Conservation (phyloP, 1,139 yeast species). For the Casaregolazyma suthepensis region DNA sequence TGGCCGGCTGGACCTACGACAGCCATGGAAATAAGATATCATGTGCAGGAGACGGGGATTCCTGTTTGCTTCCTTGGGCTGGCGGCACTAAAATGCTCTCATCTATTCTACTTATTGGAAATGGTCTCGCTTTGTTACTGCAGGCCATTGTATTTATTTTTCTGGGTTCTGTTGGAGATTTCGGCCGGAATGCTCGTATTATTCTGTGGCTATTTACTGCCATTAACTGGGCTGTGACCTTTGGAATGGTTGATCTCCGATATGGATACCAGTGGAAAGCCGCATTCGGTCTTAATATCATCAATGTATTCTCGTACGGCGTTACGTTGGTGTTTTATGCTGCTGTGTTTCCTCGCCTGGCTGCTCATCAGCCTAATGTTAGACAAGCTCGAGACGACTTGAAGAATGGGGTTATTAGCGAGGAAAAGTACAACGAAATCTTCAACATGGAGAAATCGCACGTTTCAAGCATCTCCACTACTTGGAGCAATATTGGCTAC, state of each 20-base stretch:
- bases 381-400: slow-evolving; percentile 15
- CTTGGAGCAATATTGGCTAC: slow-evolving; percentile 16
- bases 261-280: slow-evolving; percentile 13
- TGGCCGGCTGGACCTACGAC: slow-evolving; percentile 13
- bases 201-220: slow-evolving; percentile 15
- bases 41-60: slow-evolving; percentile 10
- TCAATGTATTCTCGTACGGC: slow-evolving; percentile 15
- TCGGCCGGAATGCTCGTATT: slow-evolving; percentile 14
- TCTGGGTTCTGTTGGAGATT: slow-evolving; percentile 18
- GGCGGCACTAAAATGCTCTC: slow-evolving; percentile 12
- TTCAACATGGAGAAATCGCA: slow-evolving; percentile 15
- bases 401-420: slow-evolving; percentile 14
- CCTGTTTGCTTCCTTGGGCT: slow-evolving; percentile 13
- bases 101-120: slow-evolving; percentile 14
- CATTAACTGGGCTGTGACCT: slow-evolving; percentile 17
- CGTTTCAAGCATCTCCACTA: slow-evolving; percentile 14
- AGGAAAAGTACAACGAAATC: slow-evolving; percentile 12
- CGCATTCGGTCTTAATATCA: slow-evolving; percentile 15
- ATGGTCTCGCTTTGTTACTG: slow-evolving; percentile 13
- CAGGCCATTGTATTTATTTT: slow-evolving; percentile 18
- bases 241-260: slow-evolving; percentile 14
- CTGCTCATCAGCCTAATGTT: slow-evolving; percentile 17
- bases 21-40: slow-evolving; percentile 10
- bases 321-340: slow-evolving; percentile 16
- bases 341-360: slow-evolving; percentile 18